Base-by-base conservation (phyloP, 768 basidiomycete genomes). In the Rhizopogon vinicolor region DNA sequence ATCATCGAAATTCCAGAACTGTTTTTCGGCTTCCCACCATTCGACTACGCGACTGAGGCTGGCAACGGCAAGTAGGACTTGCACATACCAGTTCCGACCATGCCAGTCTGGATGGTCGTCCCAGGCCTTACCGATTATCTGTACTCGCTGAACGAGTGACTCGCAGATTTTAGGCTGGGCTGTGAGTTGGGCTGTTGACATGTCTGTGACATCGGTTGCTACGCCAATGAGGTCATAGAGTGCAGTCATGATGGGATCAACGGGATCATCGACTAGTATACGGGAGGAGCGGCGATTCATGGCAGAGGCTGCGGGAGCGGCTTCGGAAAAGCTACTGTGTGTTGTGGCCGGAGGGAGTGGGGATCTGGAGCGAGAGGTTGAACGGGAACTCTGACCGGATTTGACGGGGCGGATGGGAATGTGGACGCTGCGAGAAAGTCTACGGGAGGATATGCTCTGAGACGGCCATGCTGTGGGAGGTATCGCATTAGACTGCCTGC, bases 11-110 rank as follows among this genome's bases (percentile, higher is more conserved):
- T 97, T 97, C 97, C 97, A 99, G 72, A 99, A 99, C 62, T 95
- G 93, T 66, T 95, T 95, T 76, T 98, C 96, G 10, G 97, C 97
- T 71, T 97, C 95, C 93, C 94, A 98, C 96, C 97, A 99, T 66
- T 98, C 97, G 59, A 98, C 89, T 29, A 98, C 97, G 55, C 96
- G 89, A 70, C 89, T 91, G 59, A 99, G 84, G 64, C 92, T 93
- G 33, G 97, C 97, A 46, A 98, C 87, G 19, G 97, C 96, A 48
- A 98, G 85, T 5, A 98, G 80, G 28, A 98, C 87, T 67, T 96
- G 94, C 51, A 98, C 94, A 72, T 98, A 98, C 97, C 96, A 99
- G 56, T 90, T 93, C 55, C 96, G 81, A 25, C 97, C 95, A 62
- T 94, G 93, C 91, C 95, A 98, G 68, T 98, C 94, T 19, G 94